Evolutionary conservation across 768 basidiomycete species (phyloP).

Genomic region (Sporobolomyces roseus): DNA sequence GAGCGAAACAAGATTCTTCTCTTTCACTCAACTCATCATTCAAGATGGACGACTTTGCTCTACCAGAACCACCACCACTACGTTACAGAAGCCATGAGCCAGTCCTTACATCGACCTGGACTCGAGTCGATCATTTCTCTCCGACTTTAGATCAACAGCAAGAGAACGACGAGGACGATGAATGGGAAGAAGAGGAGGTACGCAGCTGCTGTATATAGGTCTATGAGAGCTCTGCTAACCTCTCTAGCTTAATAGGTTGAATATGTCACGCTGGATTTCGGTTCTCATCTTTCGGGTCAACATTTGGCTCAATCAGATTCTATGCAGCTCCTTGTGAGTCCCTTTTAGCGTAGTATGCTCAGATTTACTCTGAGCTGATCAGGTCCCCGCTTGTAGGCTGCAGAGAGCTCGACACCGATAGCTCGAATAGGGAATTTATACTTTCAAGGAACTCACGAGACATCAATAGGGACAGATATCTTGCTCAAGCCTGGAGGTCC

Average conservation of each 20-base stretch:
- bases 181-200: constrained; percentile 20
- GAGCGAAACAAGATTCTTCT: too few species aligned
- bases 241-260: constrained; percentile 26
- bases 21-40: background rate
- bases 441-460: constrained; percentile 27
- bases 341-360: background rate
- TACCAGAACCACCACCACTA: constrained; percentile 8
- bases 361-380: background rate
- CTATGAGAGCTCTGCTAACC: background rate
- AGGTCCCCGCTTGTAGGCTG: background rate
- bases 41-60: constrained; percentile 1
- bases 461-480: constrained; percentile 26
- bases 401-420: constrained; percentile 7
- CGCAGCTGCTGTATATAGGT: background rate
- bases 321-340: constrained; percentile 24
- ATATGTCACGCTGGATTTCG: constrained; percentile 30
- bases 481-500: constrained; percentile 4
- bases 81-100: background rate
- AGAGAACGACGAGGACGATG: background rate
- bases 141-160: background rate
- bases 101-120: constrained; percentile 9
- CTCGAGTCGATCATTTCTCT: constrained; percentile 13
- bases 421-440: constrained; percentile 16
- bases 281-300: background rate
- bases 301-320: background rate